Conservation (phyloP, 1,139 yeast species). For the Yarrowia galli region DNA sequence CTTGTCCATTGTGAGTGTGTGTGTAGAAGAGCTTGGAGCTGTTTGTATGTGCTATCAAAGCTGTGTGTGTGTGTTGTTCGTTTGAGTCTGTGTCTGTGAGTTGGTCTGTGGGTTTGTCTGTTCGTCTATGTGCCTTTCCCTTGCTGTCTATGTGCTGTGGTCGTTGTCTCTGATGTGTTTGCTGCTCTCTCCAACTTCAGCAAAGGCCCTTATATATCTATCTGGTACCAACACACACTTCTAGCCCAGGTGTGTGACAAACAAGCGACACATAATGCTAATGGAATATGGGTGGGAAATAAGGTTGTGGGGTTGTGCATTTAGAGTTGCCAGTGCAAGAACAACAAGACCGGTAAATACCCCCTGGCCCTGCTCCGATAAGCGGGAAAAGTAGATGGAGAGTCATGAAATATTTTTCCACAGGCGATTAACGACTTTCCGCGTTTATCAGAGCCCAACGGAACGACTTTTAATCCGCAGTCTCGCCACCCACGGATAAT, state of each 20-base stretch:
- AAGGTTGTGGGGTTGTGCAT: slow-evolving; percentile 32
- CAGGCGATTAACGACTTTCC: background rate
- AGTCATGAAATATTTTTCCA: slow-evolving; percentile 13
- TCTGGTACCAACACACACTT: background rate
- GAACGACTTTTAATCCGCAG: background rate
- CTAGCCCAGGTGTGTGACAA: background rate
- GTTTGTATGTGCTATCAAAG: too few relatives aligned
- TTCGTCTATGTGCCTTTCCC: background rate
- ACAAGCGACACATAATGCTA: slow-evolving; percentile 11
- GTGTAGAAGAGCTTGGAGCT: background rate
- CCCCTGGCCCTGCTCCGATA: background rate
- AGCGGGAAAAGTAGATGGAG: background rate
- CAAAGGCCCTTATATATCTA: slow-evolving; percentile 14
- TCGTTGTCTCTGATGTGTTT: background rate
- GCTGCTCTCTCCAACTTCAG: background rate
- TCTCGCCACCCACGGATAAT: slow-evolving; percentile 25
- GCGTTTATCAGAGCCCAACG: background rate
- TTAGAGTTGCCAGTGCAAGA: background rate
- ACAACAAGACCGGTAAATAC: background rate
- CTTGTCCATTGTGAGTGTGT: slow-evolving; percentile 29
- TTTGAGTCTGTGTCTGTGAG: background rate
- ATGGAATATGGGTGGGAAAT: slow-evolving; percentile 26
- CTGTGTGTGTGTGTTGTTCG: background rate
- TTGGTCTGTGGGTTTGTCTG: too few relatives aligned
- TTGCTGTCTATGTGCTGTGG: background rate